Percentiles rank a stretch among this genome's conserved stretches.
These are phyloP conservation scores for Auxenochlorella pyrenoidosa DNA, from an alignment of 139 green algal genomes.

Conservation along the genomic window DNA sequence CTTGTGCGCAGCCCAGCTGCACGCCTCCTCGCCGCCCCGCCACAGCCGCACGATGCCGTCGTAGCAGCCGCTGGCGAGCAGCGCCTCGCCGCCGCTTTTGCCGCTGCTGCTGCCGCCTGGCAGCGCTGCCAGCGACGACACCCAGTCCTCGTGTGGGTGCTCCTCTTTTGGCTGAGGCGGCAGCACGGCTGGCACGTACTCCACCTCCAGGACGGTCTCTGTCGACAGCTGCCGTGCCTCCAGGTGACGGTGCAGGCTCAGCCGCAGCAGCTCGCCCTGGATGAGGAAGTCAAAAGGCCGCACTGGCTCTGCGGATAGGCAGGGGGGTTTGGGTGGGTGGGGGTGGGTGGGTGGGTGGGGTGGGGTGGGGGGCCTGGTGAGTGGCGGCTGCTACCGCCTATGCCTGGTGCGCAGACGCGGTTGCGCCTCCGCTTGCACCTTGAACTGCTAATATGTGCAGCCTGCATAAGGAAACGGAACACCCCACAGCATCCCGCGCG, in stretches of 20 bases:
- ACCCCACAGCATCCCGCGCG: no score
- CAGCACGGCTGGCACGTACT: conserved; percentile 92
- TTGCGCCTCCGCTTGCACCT: no score
- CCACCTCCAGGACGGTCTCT: conserved; percentile 84
- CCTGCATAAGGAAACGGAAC: no score
- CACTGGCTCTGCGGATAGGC: conserved; percentile 65
- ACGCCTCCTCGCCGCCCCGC: not conserved
- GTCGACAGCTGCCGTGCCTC: conserved; percentile 75
- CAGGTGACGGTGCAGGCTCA: conserved; percentile 84
- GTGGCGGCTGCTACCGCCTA: not conserved
- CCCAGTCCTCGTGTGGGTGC: conserved; percentile 55
- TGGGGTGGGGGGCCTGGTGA: not conserved
- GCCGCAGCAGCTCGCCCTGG: conserved; percentile 85
- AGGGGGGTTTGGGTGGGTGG: not conserved
- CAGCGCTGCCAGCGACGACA: conserved; percentile 22
- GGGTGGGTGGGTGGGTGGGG: not conserved
- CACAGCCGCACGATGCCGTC: conserved; percentile 43
- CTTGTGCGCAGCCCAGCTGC: conserved; percentile 50
- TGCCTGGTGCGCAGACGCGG: no score
- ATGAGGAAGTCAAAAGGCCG: conserved; percentile 97
- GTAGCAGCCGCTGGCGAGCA: conserved; percentile 38
- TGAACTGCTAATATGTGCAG: no score
- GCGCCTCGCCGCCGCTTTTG: not conserved
- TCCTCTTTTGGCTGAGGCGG: conserved; percentile 75
- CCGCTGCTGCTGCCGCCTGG: conserved; percentile 7